Evolutionary conservation across 1,139 yeast genomes (phyloP).

Genomic region (Pichia sp.): DNA sequence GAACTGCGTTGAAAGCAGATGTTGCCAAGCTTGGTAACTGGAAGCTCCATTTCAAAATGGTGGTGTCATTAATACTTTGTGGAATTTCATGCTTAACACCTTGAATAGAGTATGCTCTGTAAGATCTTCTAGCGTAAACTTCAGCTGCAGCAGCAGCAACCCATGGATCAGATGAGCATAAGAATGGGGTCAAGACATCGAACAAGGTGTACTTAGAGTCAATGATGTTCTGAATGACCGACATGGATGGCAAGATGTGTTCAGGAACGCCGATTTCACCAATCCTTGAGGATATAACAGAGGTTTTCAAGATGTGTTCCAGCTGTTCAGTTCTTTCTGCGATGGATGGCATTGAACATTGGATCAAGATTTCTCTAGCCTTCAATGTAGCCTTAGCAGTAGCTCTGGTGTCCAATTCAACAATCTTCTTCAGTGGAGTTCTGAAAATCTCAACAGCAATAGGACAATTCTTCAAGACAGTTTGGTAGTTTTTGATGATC

Average conservation of each 20-base stretch:
- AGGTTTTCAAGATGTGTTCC: conserved; percentile 88
- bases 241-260: conserved; percentile 78
- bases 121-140: conserved; percentile 93
- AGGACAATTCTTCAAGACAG: conserved; percentile 54
- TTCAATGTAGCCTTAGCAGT: conserved; percentile 93
- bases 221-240: conserved; percentile 79
- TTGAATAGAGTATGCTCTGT: conserved; percentile 89
- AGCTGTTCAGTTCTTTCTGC: conserved; percentile 95
- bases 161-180: conserved; percentile 76
- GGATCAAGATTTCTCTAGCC: conserved; percentile 93
- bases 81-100: conserved; percentile 60
- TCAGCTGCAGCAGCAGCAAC: conserved; percentile 96
- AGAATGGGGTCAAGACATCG: conserved; percentile 90
- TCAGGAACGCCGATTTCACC: conserved; percentile 71
- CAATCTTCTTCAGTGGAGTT: conserved; percentile 66
- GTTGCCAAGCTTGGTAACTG: conserved; percentile 67
- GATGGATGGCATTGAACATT: conserved; percentile 92
- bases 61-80: conserved; percentile 31
- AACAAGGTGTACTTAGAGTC: conserved; percentile 95
- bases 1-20: conserved; percentile 63
- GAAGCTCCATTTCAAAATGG: conserved; percentile 81
- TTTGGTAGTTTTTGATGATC: conserved; percentile 73
- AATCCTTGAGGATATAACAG: conserved; percentile 83
- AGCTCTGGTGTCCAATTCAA: conserved; percentile 81
- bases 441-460: conserved; percentile 66